Base-by-base conservation (phyloP, 1,139 yeast species). In the Zygosaccharomyces sapae region DNA sequence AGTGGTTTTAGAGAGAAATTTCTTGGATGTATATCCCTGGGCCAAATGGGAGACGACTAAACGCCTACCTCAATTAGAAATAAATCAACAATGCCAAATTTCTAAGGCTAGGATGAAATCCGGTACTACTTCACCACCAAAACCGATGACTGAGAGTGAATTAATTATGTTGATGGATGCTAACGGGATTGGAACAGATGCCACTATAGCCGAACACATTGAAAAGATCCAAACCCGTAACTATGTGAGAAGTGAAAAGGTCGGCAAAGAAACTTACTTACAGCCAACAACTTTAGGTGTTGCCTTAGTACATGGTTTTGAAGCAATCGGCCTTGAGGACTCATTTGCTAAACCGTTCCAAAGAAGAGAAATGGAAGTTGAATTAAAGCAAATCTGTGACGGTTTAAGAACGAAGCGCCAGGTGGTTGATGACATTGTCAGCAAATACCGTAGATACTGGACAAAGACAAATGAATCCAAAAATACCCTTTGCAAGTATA, bases 141-240 rank as follows among this genome's bases (percentile, higher is more conserved):
- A 71, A 33, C 84, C 81, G 47, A 77, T 94, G 74, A 90, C 98
- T 0, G 99, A 94, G 66, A 76, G 96, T 0, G 98, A 92, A 59
- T 73, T 94, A 33, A 88, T 94, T 69, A 85, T 89, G 8, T 70
- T 92, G 44, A 94, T 94, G 99, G 98, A 94, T 69, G 87, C 81
- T 5, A 94, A 94, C 67, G 97, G 97, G 0, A 94, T 94, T 42
- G 99, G 99, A 1, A 94, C 99, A 0, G 99, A 94, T 70, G 98
- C 99, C 1, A 94, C 99, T 0, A 94, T 94, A 70, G 98, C 98
- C 0, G 98, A 92, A 38, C 99, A 94, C 66, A 92, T 94, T 33
- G 90, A 86, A 51, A 90, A 86, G 61, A 81, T 94, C 40, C 69
- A 77, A 22, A 65, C 66, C 8, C 69, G 98, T 46, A 79, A 81